Base-by-base conservation (phyloP, 257 asterid species). In the Avicennia marina region DNA sequence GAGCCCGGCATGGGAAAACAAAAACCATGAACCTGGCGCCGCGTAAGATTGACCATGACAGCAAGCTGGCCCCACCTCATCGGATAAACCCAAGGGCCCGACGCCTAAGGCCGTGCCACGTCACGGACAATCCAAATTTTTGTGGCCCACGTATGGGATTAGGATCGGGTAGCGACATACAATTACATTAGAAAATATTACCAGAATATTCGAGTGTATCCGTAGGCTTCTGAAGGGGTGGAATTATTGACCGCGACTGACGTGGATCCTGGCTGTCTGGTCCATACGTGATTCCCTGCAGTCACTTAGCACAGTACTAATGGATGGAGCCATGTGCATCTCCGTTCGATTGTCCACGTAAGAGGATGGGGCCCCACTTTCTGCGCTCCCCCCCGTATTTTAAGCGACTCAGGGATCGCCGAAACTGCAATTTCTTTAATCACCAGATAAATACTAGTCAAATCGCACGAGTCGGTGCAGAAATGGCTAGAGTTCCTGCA, bases 241-340 rank as follows among this genome's bases (percentile, higher is more conserved):
- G 49, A 70, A 74, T 72, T 60, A 69, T 75, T 66, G 74, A 69
- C 71, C 58, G 5, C 4, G 52, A 38, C 84, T 79, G 87, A 87
- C 89, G 96, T 84, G 96, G 87, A 90, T 80, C 95, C 88, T 46
- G 68, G 79, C 72, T 82, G 88, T 78, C 75, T 58, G 69, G 75
- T 53, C 75, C 58, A 51, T 76, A 39, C 52, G 56, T 16, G 3
- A 16, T 16, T n/a, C n/a, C n/a, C n/a, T n/a, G n/a, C n/a, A n/a
- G n/a, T n/a, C n/a, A n/a, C n/a, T n/a, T n/a, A n/a, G n/a, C n/a
- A n/a, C n/a, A n/a, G n/a, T n/a, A n/a, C n/a, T n/a, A n/a, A n/a
- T n/a, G n/a, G n/a, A n/a, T n/a, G n/a, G n/a, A n/a, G n/a, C 53
- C 79, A 72, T 61, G 77, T 67, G 72, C 65, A 21, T 41, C 43